Evolutionary conservation across 139 green algal species (phyloP).

Genomic region (Picochlorum costavermella): DNA sequence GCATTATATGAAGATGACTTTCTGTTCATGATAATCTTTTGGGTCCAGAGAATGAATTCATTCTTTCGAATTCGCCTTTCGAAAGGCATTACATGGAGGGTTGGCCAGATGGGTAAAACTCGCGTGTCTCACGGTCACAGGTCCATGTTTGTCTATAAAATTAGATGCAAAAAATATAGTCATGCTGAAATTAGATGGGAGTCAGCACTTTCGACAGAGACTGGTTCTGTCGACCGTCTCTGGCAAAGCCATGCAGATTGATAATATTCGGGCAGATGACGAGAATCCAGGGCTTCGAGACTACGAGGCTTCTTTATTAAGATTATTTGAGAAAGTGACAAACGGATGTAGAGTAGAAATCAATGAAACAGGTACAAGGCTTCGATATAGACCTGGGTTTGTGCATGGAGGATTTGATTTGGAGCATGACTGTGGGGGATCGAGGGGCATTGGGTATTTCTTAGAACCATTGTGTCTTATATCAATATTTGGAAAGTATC

Average conservation of each 20-base stretch:
- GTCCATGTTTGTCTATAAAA: no score
- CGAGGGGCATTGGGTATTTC: slow-evolving; percentile 83
- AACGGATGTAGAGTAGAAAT: slow-evolving; percentile 93
- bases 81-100: no score
- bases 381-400: slow-evolving; percentile 83
- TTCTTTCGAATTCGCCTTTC: no score
- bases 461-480: slow-evolving; percentile 83
- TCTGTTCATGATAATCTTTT: no score
- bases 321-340: slow-evolving; percentile 91
- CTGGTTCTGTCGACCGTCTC: slow-evolving; percentile 76
- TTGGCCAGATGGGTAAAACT: no score
- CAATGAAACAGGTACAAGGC: slow-evolving; percentile 88
- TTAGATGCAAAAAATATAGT: background rate
- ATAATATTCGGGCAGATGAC: slow-evolving; percentile 77
- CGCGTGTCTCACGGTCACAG: no score
- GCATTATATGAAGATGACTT: no score
- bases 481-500: slow-evolving; percentile 84
- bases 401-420: slow-evolving; percentile 62
- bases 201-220: slow-evolving; percentile 67
- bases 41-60: no score
- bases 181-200: slow-evolving; percentile 66
- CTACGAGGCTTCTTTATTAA: slow-evolving; percentile 85
- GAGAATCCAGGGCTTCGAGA: slow-evolving; percentile 73
- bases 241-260: slow-evolving; percentile 72
- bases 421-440: slow-evolving; percentile 79